Base-by-base conservation (phyloP, 805 yeast species). In the Cyberlindnera americana region DNA sequence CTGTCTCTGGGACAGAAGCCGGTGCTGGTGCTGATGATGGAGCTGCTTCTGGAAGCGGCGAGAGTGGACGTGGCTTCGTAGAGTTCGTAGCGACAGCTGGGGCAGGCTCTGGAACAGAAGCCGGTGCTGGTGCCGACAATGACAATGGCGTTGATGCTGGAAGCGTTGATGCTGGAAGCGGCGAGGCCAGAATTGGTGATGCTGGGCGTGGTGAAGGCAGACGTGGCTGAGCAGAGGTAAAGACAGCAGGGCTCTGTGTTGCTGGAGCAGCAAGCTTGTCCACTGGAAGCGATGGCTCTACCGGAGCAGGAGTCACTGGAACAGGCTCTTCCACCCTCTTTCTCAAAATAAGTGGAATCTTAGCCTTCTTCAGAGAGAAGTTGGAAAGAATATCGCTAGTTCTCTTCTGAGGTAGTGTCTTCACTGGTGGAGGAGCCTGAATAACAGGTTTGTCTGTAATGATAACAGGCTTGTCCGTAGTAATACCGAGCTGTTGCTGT, bases 341-440 rank as follows among this genome's bases (percentile, higher is more conserved):
- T 30, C 31, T 29, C 37, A 43, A 30, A 25, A 56, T 56, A 41
- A 56, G 37, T 11, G 58, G 49, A 17, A 56, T 52, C 35, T 49
- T 56, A 15, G 47, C 50, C 40, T 48, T 56, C 44, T 56, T 56
- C 24, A 49, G 38, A 8, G 48, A 50, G 35, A 56, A 52, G 19
- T 37, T 46, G 6, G 50, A 43, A 25, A 56, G 31, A 5, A 43
- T 40, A 37, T 50, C 56, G 45, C 43, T 47, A 14, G 44, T 41
- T 31, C 57, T 46, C 48, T 53, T 52, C 36, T 31, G 38, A n/a
- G 52, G 37, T n/a, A 32, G 13, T n/a, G 39, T 13, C 18, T 27
- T 37, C n/a, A 31, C 14, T 25, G 27, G 14, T 14, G 19, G 27
- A 10, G 12, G 27, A 25, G 27, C 27, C 14, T 8, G 27, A 25